Evolutionary conservation across 805 yeast species (phyloP).

Genomic region (Saccharomycopsis microspora): DNA sequence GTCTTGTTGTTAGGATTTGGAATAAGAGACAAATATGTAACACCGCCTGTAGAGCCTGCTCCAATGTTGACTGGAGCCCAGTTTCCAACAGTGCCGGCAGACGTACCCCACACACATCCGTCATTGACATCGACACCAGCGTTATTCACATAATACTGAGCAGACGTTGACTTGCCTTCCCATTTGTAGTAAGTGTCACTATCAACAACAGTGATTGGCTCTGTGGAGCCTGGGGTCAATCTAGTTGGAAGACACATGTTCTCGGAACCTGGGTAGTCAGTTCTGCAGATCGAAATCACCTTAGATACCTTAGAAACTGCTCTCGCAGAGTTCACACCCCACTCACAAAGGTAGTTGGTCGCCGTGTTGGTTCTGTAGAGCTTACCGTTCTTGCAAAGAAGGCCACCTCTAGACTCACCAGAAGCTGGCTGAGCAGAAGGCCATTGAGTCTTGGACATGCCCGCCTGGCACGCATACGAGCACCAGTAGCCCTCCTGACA

Average conservation of each 20-base stretch:
- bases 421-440: constrained; percentile 53
- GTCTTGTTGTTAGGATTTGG: constrained; percentile 84
- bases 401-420: constrained; percentile 68
- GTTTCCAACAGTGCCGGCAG: constrained; percentile 54
- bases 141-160: constrained; percentile 66
- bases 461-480: constrained; percentile 69
- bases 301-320: constrained; percentile 39
- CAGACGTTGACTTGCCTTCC: constrained; percentile 53
- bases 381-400: constrained; percentile 49
- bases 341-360: constrained; percentile 46
- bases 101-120: constrained; percentile 63
- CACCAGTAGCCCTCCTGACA: constrained; percentile 64
- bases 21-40: constrained; percentile 77
- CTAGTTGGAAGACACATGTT: constrained; percentile 68
- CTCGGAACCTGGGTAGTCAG: constrained; percentile 77
- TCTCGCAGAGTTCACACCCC: constrained; percentile 46
- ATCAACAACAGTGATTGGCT: constrained; percentile 49
- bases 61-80: constrained; percentile 87
- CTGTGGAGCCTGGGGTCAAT: constrained; percentile 39
- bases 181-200: constrained; percentile 47
- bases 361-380: constrained; percentile 49
- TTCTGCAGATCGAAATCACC: constrained; percentile 58
- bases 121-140: constrained; percentile 60
- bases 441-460: constrained; percentile 79
- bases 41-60: constrained; percentile 63